These are phyloP conservation scores for Alternaria triticina DNA, from an alignment of 2,329 filamentous ascomycete species.

Conservation along the genomic window DNA sequence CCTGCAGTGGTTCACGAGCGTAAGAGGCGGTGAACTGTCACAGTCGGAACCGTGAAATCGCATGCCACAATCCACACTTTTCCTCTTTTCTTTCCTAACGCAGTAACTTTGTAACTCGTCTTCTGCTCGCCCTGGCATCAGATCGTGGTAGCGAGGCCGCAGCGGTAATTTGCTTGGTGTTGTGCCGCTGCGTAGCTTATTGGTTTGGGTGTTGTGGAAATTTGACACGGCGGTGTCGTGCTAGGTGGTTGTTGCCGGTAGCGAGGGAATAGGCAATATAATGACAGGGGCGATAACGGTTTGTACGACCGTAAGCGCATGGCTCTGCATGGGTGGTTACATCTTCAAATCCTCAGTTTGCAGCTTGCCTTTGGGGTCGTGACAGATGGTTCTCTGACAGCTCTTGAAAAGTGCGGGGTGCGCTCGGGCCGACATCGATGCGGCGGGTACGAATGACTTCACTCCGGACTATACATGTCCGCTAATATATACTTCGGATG, in stretches of 20 bases:
- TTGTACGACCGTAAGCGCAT: background rate
- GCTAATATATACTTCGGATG: background rate
- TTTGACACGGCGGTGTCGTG: background rate
- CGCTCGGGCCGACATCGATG: conserved; percentile 8
- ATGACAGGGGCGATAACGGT: background rate
- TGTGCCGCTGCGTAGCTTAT: conserved; percentile 5
- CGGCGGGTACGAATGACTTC: background rate
- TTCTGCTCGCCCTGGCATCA: conserved; percentile 7
- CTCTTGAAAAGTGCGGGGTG: conserved; percentile 8
- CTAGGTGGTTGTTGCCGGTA: conserved; percentile 1
- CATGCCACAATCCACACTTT: conserved; percentile 11
- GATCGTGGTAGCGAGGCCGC: conserved; percentile 7
- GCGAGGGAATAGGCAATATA: conserved; percentile 1
- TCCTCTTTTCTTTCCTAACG: conserved; percentile 5
- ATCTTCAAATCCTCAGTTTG: background rate
- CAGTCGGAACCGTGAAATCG: conserved; percentile 6
- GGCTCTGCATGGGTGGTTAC: background rate
- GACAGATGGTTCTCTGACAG: background rate
- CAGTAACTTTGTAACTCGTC: background rate
- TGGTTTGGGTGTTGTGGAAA: conserved; percentile 1
- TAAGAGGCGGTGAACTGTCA: conserved; percentile 5
- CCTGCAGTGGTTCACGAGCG: background rate
- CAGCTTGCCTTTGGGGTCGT: background rate
- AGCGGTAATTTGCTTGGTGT: conserved; percentile 8
- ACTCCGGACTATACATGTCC: background rate